Base-by-base conservation (phyloP, 768 basidiomycete species). In the Lactarius hatsudake region DNA sequence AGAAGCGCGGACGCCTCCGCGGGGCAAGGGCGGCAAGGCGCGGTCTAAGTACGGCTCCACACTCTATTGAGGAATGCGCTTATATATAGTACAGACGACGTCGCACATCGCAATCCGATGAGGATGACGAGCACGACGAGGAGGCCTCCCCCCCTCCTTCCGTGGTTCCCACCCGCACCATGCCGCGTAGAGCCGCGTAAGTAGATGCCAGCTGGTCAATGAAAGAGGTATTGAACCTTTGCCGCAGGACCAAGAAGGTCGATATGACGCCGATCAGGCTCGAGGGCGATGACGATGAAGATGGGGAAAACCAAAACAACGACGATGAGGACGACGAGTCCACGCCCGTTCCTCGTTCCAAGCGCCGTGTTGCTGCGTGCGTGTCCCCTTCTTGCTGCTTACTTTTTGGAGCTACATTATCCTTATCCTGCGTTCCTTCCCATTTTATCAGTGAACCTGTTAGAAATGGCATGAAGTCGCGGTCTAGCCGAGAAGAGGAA, bases 131-230 rank as follows among this genome's bases (percentile, higher is more conserved):
- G 26, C 68, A 71, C 32, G 64, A 72, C n/a, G 70, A 73, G 36
- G 70, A 72, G 12, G 77, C 77, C 2, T 79, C 78, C 10, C 80
- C 79, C 38, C 71, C 80, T 55, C 72, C 78, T 45, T 69, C 73
- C 0, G 73, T 77, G 42, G 76, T 78, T 13, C 84, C 85, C n/a
- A 83, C 81, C 23, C 78, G 86, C 61, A 76, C 74, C 9, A 73
- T 88, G 71, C 88, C 88, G 3, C 83, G 81, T 73, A 79, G 88
- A 71, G 81, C 83, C 48, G 87, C 81, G 87, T 88, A 77, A 70
- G 87, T 76, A 32, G n/a, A 18, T 20, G 55, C 15, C 58, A 15
- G 26, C 32, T 63, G 20, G 48, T 26, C 78, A 81, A 70, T 72
- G 77, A 78, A 80, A 20, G 79, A 79, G 73, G 26, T 8, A 64